These are phyloP conservation scores for Boletus subcaerulescens DNA, from an alignment of 768 basidiomycete species.

Conservation along the genomic window DNA sequence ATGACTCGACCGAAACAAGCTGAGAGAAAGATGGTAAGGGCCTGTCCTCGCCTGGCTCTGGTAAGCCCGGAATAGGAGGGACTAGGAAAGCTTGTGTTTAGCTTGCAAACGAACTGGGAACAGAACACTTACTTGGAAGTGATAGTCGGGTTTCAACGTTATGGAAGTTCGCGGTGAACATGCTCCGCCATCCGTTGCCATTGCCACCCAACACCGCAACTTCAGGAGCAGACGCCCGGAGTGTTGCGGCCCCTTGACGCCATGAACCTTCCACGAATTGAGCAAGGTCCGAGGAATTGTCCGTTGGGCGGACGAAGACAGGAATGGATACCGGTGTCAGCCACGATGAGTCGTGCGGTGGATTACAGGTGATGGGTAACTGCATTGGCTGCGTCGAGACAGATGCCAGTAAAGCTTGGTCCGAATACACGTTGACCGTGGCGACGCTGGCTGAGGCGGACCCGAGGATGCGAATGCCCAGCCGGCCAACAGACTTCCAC, in stretches of 20 bases:
- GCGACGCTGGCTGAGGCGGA: slow-evolving; percentile 54
- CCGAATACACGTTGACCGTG: slow-evolving; percentile 48
- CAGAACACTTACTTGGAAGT: slow-evolving; percentile 48
- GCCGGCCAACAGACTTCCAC: slow-evolving; percentile 68
- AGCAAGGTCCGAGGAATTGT: slow-evolving; percentile 45
- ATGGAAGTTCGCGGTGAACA: slow-evolving; percentile 37
- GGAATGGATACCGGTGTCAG: slow-evolving; percentile 51
- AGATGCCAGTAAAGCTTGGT: slow-evolving; percentile 41
- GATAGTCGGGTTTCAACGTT: slow-evolving; percentile 47
- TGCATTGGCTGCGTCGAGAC: slow-evolving; percentile 50
- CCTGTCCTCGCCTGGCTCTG: slow-evolving; percentile 47
- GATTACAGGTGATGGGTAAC: slow-evolving; percentile 46
- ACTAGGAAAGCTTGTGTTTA: slow-evolving; percentile 40
- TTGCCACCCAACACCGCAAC: slow-evolving; percentile 53
- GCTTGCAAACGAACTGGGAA: not conserved
- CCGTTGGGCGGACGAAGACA: slow-evolving; percentile 51
- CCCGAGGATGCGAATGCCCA: slow-evolving; percentile 58
- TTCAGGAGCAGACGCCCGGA: slow-evolving; percentile 42
- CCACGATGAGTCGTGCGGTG: slow-evolving; percentile 49
- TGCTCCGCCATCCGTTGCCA: slow-evolving; percentile 46
- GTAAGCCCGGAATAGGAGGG: slow-evolving; percentile 63
- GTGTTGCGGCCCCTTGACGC: slow-evolving; percentile 47
- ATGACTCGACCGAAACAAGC: slow-evolving; percentile 58
- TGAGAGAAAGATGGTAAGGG: slow-evolving; percentile 57
- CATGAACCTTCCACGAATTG: slow-evolving; percentile 59